Base-by-base conservation (phyloP, 2,329 filamentous ascomycete genomes). In the Iodosphaeria phyllophila region DNA sequence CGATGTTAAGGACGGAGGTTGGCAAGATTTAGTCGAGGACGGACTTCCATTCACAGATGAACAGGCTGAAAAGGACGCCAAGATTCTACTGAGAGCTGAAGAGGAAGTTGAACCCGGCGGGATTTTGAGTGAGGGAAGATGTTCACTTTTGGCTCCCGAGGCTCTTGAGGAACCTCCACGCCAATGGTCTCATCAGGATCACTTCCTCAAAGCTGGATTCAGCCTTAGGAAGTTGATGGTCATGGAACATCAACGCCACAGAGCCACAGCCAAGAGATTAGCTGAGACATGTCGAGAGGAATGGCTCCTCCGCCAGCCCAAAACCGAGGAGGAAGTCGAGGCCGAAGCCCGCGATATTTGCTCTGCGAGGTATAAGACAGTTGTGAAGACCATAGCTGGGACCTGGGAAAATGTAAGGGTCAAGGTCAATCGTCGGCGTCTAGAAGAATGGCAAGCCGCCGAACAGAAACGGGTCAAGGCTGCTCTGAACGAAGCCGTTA, bases 161-260 rank as follows among this genome's bases (percentile, higher is more conserved):
- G 58, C 69, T 8, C 56, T 54, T 30, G 72, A 79, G 28, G 77
- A 91, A 38, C 78, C 78, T 1, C 65, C 70, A 0, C 62, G 65
- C 26, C 80, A 89, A 40, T 95, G 80, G 58, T 72, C 76, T n/a
- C 83, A 91, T 36, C 65, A 70, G 41, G 84, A 95, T 41, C 79
- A 95, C 43, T 60, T 95, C 26, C 59, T 77, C 22, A 73, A 74
- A 23, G 84, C 92, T 32, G 74, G 77, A 30, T 43, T 74, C 8
- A 75, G 84, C 37, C 86, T 95, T 37, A 71, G 79, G 23, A 77
- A 72, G 38, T 58, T 95, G 18, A 67, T 95, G 52, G 51, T 74
- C 3, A 66, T 70, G 29, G 89, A 98, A 46, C 77, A 83, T 36
- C 67, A 68, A 33, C 63, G 73, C 8, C 86, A 95, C 47, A 69